Percentiles rank a stretch among this genome's conserved stretches.
Evolutionary conservation across 2,329 filamentous ascomycete genomes (phyloP).

Genomic region (Pseudocercospora pini-densiflorae): DNA sequence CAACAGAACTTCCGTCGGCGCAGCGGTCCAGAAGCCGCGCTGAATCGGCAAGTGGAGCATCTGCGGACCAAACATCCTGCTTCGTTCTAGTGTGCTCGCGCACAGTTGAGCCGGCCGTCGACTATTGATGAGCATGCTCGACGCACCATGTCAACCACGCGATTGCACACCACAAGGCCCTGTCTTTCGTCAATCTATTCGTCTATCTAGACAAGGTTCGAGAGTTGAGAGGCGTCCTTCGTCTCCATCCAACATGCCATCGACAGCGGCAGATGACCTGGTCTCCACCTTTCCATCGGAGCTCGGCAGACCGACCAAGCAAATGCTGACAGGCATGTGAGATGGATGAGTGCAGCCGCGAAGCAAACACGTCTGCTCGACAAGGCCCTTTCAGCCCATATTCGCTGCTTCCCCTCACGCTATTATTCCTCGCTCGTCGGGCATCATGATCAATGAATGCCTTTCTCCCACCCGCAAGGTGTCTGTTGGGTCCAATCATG

Average conservation of each 20-base stretch:
- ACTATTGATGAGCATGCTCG: not conserved
- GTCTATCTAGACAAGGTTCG: conserved; percentile 6
- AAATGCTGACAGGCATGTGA: conserved; percentile 2
- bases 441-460: no score
- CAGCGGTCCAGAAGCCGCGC: not conserved
- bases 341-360: not conserved
- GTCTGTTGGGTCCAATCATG: not conserved
- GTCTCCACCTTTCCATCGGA: not conserved
- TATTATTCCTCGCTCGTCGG: not conserved
- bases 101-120: not conserved
- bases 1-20: not conserved
- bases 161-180: conserved; percentile 3
- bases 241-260: not conserved
- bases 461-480: not conserved
- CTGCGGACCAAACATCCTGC: not conserved
- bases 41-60: conserved; percentile 1
- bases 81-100: not conserved
- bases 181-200: conserved; percentile 8
- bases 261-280: not conserved
- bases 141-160: not conserved
- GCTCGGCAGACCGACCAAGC: not conserved
- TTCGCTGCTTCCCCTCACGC: not conserved
- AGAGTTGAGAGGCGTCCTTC: not conserved
- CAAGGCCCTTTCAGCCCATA: not conserved
- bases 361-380: conserved; percentile 2